Evolutionary conservation across 768 basidiomycete species (phyloP), one percentile per base, ranked within the genome.

Genomic region (Rubroboletus pulcherrimus): DNA sequence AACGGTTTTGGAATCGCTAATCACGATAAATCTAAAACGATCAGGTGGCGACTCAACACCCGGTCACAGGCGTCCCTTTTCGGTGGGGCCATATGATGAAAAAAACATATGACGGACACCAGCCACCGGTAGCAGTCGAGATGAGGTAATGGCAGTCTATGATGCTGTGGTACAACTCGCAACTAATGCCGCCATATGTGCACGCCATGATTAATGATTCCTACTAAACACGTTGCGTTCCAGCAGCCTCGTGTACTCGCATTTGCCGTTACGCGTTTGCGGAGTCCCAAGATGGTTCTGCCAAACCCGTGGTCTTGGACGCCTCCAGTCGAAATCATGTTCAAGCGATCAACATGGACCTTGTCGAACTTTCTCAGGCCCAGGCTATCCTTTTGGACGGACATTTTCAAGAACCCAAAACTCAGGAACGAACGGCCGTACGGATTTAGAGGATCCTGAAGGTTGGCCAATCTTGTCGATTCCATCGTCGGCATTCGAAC

Each of bases 171-270:
- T 43, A 49, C 37, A 21, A 48, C 45, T 30, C 12, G 12, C 33
- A 30, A 39, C 56, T 47, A 65, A 64, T 59, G 60, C 62, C 54
- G 54, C 55, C 14, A 50, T 53, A 55, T 52, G 26, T 24, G 49
- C 58, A 57, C 49, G 54, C 44, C 57, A 49, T 52, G 51, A 53
- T 40, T 41, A 12, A 26, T 26, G 26, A 26, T 26, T 5, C 26
- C 26, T 26, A 5, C 33, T 34, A 39, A 55, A 59, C 57, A 56
- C 58, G 61, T 57, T 58, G 62, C 58, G 46, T 42, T 56, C 57
- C 56, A 49, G 47, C 61, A 33, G 56, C 64, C 68, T 67, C 62
- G 59, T 71, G 64, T 62, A n/a, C 24, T 44, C 34, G 30, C 54
- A 24, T 53, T 53, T 66, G 55, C 67, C 61, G 64, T 61, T 49